phyloP scores from a whole-genome alignment of 2,329 filamentous ascomycete species.

The Sarocladiaceae sp. region DNA sequence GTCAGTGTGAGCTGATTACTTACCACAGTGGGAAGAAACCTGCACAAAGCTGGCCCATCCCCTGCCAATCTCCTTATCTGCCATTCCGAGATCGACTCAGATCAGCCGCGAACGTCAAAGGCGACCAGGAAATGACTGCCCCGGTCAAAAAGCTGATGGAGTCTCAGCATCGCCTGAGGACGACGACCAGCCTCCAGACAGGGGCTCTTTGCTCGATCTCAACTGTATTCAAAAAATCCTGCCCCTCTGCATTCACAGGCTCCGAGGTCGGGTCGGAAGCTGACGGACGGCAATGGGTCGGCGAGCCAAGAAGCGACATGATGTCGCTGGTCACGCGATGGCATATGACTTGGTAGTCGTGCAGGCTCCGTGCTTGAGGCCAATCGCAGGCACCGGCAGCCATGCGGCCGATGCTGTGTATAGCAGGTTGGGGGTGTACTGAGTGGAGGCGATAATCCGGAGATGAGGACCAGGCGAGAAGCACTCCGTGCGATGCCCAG shows the following conservation, averaged over 20 bases:
- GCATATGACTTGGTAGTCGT: not conserved
- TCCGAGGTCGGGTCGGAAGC: not conserved
- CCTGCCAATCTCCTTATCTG: too few species aligned
- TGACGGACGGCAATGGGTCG: not conserved
- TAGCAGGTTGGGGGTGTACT: slow-evolving; percentile 3
- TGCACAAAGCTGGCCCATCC: too few species aligned
- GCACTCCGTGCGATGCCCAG: too few species aligned
- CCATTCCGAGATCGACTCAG: too few species aligned
- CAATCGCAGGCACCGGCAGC: not conserved
- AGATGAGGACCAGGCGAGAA: not conserved
- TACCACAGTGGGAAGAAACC: too few species aligned
- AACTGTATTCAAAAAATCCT: not conserved
- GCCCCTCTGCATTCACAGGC: too few species aligned
- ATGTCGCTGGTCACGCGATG: slow-evolving; percentile 3
- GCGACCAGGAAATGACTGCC: not conserved
- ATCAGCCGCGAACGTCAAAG: too few species aligned
- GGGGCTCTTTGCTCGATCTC: not conserved
- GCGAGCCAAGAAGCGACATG: slow-evolving; percentile 3
- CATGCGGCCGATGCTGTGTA: not conserved
- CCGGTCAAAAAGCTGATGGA: not conserved
- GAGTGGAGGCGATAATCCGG: slow-evolving; percentile 1
- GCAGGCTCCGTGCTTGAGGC: not conserved
- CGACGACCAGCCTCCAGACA: too few species aligned
- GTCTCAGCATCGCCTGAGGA: too few species aligned
- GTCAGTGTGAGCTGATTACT: too few species aligned